These are phyloP conservation scores for Alopecurus myosuroides DNA, from an alignment of 176 grass and related monocot genomes.

Conservation along the genomic window DNA sequence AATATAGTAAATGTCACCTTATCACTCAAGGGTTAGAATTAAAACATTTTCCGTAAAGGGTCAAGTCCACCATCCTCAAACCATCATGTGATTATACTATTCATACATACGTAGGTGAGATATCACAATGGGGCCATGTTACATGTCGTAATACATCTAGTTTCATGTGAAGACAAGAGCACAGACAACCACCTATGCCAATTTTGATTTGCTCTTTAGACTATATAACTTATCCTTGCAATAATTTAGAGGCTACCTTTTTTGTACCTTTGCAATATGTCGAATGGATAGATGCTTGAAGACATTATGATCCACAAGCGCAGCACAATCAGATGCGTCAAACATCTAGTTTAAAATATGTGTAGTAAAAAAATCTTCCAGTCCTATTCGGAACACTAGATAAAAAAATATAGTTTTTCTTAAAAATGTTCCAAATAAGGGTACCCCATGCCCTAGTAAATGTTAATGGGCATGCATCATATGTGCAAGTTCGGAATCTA, in stretches of 20 bases:
- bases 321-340: not conserved
- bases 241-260: not conserved
- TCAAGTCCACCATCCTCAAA: not conserved
- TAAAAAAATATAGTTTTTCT: not conserved
- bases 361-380: not conserved
- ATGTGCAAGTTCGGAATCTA: too few relatives aligned
- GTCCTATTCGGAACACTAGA: not conserved
- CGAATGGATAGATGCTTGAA: not conserved
- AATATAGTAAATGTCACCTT: not conserved
- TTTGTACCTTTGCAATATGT: not conserved
- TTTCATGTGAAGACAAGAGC: constrained; percentile 24
- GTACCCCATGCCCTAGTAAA: not conserved
- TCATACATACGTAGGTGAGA: constrained; percentile 8
- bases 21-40: not conserved
- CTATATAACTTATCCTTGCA: not conserved
- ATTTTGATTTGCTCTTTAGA: constrained; percentile 28
- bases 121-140: constrained; percentile 10
- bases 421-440: not conserved
- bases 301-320: not conserved
- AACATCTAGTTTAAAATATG: not conserved
- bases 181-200: constrained; percentile 12
- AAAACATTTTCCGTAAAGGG: not conserved
- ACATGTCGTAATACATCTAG: not conserved
- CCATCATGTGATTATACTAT: not conserved
- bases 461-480: not conserved